These are phyloP conservation scores for Fusarium algeriense DNA, from an alignment of 2,329 filamentous ascomycete genomes.

Conservation along the genomic window DNA sequence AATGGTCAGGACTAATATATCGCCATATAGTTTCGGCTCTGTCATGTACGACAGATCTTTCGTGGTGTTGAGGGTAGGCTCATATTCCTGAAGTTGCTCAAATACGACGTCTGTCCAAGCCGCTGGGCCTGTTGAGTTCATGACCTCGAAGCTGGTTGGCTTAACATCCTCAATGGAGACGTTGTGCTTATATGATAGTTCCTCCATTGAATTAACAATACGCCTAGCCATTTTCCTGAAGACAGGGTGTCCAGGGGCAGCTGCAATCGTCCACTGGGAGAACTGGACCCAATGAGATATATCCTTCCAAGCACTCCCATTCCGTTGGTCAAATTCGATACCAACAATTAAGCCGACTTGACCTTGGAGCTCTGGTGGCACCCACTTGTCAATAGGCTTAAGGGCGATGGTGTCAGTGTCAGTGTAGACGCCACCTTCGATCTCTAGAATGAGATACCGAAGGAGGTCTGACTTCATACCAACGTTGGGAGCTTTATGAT, in stretches of 20 bases:
- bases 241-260: background rate
- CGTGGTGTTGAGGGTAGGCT: background rate
- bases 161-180: background rate
- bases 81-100: background rate
- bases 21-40: background rate
- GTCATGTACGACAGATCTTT: background rate
- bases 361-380: background rate
- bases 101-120: background rate
- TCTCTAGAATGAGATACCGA: background rate
- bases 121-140: background rate
- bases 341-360: background rate
- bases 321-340: background rate
- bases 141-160: background rate
- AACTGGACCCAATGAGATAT: background rate
- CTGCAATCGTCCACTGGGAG: background rate
- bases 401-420: background rate
- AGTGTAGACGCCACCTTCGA: background rate
- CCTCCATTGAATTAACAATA: background rate
- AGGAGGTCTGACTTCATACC: background rate
- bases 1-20: background rate
- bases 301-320: background rate
- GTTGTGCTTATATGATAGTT: background rate
- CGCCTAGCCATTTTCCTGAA: background rate
- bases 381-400: background rate
- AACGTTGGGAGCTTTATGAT: background rate